Evolutionary conservation across 345 rosid genomes (phyloP), one percentile per base, ranked within the genome.

Genomic region (Ceriops zippeliana): DNA sequence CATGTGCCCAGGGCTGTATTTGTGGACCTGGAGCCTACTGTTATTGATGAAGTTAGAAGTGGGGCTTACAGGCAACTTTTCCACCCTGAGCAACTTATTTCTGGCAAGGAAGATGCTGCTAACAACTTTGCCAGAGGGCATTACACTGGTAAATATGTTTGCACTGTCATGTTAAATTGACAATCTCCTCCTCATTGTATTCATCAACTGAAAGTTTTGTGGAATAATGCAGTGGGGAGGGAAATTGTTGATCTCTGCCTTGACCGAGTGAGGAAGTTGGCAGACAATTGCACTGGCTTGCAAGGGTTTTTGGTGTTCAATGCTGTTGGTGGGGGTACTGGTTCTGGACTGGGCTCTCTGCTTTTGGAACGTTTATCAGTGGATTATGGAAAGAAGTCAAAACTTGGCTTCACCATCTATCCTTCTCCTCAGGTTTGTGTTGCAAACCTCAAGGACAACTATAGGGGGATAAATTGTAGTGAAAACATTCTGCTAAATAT

Each of bases 121-220:
- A 91, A 89, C 78, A 89, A 91, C 83, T 91, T 89, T 79, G 96
- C 97, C 61, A 88, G 97, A 79, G 96, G 97, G 56, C 97, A 91
- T 78, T 91, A 91, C 74, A 89, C 92, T 52, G 89, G 97, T 84
- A 66, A 22, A 34, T 54, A n/a, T 20, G 31, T 70, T 75, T 21
- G 52, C 31, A 62, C 20, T 27, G 51, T 69, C 7, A 28, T 22
- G 56, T 79, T 37, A 24, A 35, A 30, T 5, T 68, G 58, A 21
- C 17, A n/a, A 31, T 57, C 54, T 71, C 32, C 20, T 67, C 19
- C 15, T 62, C 47, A 19, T 59, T 7, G 5, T 7, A 15, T 35
- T 17, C 11, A 38, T 46, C 28, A n/a, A 51, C 38, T 68, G 24
- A 58, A 8, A 27, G 21, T 19, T 70, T 46, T 35, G 52, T 66